phyloP scores from a whole-genome alignment of 1,284 basidiomycete genomes.

The Marasmius fiardii region DNA sequence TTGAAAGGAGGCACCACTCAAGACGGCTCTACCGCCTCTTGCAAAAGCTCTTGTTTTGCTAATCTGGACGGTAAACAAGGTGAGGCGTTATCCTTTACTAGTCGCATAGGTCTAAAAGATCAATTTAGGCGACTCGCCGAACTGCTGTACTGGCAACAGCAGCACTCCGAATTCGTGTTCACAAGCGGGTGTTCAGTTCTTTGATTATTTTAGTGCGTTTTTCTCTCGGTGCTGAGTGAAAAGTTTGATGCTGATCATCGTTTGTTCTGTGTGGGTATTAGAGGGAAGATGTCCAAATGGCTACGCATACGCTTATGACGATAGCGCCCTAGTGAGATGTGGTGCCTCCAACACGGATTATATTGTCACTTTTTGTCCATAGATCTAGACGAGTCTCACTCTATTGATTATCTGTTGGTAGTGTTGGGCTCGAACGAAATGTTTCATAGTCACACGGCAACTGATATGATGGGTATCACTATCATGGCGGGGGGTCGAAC shows the following conservation, averaged over 20 bases:
- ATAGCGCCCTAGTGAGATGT: not conserved
- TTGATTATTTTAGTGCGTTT: constrained; percentile 1
- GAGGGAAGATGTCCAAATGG: constrained; percentile 1
- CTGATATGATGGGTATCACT: too few relatives aligned
- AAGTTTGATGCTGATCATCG: too few relatives aligned
- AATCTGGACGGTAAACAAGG: constrained; percentile 1
- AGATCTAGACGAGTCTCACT: too few relatives aligned
- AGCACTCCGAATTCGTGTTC: not conserved
- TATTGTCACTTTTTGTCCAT: constrained; percentile 1
- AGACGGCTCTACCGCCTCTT: not conserved
- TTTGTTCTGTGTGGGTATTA: not conserved
- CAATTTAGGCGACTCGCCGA: not conserved
- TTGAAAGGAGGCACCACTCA: not conserved
- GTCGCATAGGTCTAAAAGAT: too few relatives aligned
- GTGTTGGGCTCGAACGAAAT: too few relatives aligned
- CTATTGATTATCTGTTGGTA: too few relatives aligned
- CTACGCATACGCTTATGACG: not conserved
- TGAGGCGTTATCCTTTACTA: not conserved
- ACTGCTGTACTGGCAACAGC: not conserved
- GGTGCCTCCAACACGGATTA: not conserved
- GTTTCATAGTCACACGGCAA: too few relatives aligned
- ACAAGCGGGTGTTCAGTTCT: not conserved
- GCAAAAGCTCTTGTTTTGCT: constrained; percentile 1
- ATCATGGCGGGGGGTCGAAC: too few relatives aligned
- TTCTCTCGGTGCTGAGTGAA: too few relatives aligned